Evolutionary conservation across 75 land plant genomes (phyloP).

Genomic region (Isoetes taiwanensis): DNA sequence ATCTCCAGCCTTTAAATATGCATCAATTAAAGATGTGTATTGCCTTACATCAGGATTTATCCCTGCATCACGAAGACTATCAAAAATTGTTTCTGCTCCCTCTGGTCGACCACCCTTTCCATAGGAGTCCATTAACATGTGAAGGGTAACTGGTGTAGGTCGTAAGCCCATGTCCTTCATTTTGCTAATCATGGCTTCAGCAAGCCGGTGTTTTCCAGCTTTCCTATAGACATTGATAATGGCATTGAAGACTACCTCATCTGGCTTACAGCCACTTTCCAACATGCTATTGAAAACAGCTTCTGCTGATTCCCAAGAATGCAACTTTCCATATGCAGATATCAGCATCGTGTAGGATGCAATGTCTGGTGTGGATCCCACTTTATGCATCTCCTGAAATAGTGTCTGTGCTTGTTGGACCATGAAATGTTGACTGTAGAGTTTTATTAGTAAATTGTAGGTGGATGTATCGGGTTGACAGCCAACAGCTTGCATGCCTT

Average conservation of each 20-base stretch:
- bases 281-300: slow-evolving; percentile 39
- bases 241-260: slow-evolving; percentile 57
- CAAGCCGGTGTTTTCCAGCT: slow-evolving; percentile 50
- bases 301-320: slow-evolving; percentile 48
- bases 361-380: slow-evolving; percentile 44
- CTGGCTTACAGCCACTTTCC: slow-evolving; percentile 36
- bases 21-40: slow-evolving; percentile 63
- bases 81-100: slow-evolving; percentile 55
- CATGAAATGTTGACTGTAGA: slow-evolving; percentile 62
- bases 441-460: slow-evolving; percentile 46
- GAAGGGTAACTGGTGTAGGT: slow-evolving; percentile 70
- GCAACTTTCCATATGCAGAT: slow-evolving; percentile 46
- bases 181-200: slow-evolving; percentile 35
- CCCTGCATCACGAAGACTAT: slow-evolving; percentile 31
- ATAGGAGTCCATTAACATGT: slow-evolving; percentile 76
- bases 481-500: slow-evolving; percentile 35
- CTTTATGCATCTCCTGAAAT: slow-evolving; percentile 44
- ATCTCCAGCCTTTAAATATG: slow-evolving; percentile 66
- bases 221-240: slow-evolving; percentile 80
- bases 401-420: slow-evolving; percentile 59
- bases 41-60: slow-evolving; percentile 33
- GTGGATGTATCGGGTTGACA: slow-evolving; percentile 48
- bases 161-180: slow-evolving; percentile 63
- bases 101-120: slow-evolving; percentile 51
- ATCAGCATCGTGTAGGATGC: slow-evolving; percentile 55